Evolutionary conservation across 805 yeast species (phyloP), one percentile per base, ranked within the genome.

Genomic region (Cyberlindnera veronae): DNA sequence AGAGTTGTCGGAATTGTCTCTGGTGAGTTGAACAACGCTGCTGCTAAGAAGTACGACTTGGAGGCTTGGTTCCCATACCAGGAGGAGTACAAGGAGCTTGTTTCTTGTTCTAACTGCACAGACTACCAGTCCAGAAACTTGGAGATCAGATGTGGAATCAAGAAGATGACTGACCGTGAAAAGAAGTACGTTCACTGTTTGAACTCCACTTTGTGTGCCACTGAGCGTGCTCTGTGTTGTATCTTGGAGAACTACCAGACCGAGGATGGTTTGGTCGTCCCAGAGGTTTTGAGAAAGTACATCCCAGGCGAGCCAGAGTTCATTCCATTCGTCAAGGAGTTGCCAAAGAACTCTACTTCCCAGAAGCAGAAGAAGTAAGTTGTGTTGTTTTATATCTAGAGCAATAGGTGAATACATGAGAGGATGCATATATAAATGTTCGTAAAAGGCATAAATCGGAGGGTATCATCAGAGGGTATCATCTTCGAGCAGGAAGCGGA

Each of bases 1-100:
- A 80, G 98, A 66, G 93, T 93, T 44, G 99, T 93, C 49, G 95
- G 95, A 56, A 93, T 93, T 66, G 99, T 93, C 48, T 88, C 96
- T 45, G 99, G 98, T 58, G 99, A 91, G 73, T 80, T 93, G 64
- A 93, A 93, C 77, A 93, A 93, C 58, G 97, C 99, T 39, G 99
- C 99, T 48, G 98, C 99, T 52, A 93, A 93, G 76, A 93, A 93
- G 69, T 93, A 84, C 72, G 99, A 93, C 72, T 77, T 93, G 62
- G 99, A 93, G 75, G 99, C 99, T 37, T 93, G 99, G 99, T 93
- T 93, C 95, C 99, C 99, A 62, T 93, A 76, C 86, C 99, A 93
- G 76, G 77, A 89, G 66, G 99, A 93, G 71, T 93, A 86, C 74
- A 93, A 93, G 72, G 99, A 93, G 73, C 80, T 93, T 59, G 99